Conservation (phyloP, 2,329 filamentous ascomycete species). For the Aspergillus flavus region DNA sequence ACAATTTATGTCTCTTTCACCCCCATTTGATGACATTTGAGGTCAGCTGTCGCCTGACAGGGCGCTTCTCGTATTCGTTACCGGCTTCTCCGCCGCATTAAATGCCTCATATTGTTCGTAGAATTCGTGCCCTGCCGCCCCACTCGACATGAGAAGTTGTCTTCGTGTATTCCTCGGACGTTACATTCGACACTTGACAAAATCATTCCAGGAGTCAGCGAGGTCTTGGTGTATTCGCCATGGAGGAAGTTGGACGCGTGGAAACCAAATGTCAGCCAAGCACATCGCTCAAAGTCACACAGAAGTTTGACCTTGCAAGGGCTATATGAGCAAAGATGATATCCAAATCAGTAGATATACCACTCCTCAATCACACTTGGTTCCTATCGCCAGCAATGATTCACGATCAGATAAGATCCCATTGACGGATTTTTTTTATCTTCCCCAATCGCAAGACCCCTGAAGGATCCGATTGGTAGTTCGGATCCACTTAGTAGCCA, state of each 20-base stretch:
- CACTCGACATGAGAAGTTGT: background rate
- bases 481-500: background rate
- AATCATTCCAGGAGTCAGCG: no score
- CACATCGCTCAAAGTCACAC: background rate
- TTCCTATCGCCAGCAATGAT: background rate
- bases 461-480: background rate
- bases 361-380: background rate
- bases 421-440: background rate
- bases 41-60: background rate
- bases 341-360: background rate
- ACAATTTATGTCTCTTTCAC: background rate
- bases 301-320: background rate
- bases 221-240: background rate
- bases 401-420: background rate
- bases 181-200: background rate
- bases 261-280: background rate
- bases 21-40: background rate
- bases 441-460: background rate
- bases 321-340: background rate
- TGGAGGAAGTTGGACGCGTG: background rate
- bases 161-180: background rate
- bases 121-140: conserved; percentile 51
- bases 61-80: background rate
- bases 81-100: background rate
- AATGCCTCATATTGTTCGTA: conserved; percentile 31